These are phyloP conservation scores for Cavenderia fasciculata DNA, from an alignment of 78 protist species.

Conservation along the genomic window DNA sequence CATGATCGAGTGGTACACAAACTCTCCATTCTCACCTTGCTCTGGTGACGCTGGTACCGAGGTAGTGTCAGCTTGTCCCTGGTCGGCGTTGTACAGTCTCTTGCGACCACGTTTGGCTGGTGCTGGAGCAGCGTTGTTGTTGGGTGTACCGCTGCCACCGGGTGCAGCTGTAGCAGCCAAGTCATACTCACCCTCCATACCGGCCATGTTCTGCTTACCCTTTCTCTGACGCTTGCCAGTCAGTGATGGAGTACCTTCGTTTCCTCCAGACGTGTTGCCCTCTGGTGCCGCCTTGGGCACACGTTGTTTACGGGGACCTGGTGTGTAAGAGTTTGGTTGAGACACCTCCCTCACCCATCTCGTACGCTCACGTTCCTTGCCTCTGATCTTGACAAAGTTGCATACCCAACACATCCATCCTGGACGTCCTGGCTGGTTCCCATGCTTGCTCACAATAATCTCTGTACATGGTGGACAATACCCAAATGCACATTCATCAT, in stretches of 20 bases:
- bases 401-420: conserved; percentile 75
- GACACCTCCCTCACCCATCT: conserved; percentile 46
- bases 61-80: background rate
- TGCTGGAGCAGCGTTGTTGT: background rate
- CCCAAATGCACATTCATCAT: conserved; percentile 64
- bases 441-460: conserved; percentile 23
- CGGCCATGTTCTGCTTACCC: too few relatives aligned
- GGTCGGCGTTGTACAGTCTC: too few relatives aligned
- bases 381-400: background rate
- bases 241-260: background rate
- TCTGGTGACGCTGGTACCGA: background rate
- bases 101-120: too few relatives aligned
- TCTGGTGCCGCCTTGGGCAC: background rate
- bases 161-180: conserved; percentile 6
- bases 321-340: background rate
- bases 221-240: too few relatives aligned
- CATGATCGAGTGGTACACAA: conserved; percentile 12
- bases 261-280: background rate
- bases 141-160: too few relatives aligned
- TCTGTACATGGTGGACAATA: conserved; percentile 37
- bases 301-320: conserved; percentile 13
- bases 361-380: conserved; percentile 58
- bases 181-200: too few relatives aligned
- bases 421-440: conserved; percentile 2
- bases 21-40: background rate